Evolutionary conservation across 2,329 filamentous ascomycete species (phyloP).

Genomic region (Trichophaea hybrida): DNA sequence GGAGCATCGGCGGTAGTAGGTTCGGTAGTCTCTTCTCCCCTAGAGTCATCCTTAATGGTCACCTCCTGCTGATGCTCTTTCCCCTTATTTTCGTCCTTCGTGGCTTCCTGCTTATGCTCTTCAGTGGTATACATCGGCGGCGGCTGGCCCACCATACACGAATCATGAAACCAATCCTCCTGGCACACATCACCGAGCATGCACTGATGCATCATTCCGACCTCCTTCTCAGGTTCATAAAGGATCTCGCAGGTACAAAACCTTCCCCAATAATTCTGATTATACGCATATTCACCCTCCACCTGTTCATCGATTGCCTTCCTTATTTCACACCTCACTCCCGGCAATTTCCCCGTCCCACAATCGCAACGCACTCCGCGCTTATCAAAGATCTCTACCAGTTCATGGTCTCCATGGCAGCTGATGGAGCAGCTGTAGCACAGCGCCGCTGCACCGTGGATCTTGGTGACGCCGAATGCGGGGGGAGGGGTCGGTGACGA

Average conservation of each 20-base stretch:
- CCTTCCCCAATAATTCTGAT: conserved; percentile 83
- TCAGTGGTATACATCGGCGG: conserved; percentile 36
- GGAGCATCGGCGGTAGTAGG: conserved; percentile 28
- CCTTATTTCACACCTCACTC: conserved; percentile 61
- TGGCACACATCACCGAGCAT: conserved; percentile 28
- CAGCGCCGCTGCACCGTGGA: conserved; percentile 54
- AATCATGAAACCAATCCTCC: conserved; percentile 28
- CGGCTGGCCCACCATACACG: conserved; percentile 22
- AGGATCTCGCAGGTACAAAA: conserved; percentile 84
- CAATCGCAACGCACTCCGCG: conserved; percentile 95
- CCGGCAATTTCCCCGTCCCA: conserved; percentile 60
- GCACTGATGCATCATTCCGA: conserved; percentile 97
- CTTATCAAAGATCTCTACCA: conserved; percentile 93
- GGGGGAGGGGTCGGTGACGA: conserved; percentile 26
- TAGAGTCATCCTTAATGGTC: conserved; percentile 3
- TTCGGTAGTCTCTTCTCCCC: conserved; percentile 29
- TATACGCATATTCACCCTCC: conserved; percentile 47
- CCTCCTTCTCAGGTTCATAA: conserved; percentile 78
- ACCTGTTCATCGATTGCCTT: conserved; percentile 47
- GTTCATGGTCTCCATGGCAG: conserved; percentile 85
- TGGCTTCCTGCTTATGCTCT: conserved; percentile 31
- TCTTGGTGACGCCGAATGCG: conserved; percentile 1
- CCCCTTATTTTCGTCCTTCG: conserved; percentile 28
- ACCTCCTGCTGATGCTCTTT: background rate
- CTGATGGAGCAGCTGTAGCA: conserved; percentile 96